These are phyloP conservation scores for Hyparrhenia diplandra DNA, from an alignment of 176 grass and related monocot species.

Conservation along the genomic window DNA sequence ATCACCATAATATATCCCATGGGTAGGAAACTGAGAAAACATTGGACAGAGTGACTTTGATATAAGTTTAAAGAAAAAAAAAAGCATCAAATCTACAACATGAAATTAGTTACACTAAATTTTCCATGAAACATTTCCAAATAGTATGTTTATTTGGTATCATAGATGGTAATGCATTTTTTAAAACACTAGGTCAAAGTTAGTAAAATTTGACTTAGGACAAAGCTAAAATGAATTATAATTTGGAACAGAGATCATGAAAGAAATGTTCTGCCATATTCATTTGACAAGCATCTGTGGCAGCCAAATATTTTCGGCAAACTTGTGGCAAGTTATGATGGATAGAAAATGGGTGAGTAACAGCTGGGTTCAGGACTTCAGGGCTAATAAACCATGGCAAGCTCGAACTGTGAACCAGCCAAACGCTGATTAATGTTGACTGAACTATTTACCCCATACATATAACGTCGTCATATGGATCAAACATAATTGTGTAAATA, in stretches of 20 bases:
- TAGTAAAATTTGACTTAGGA: neutral
- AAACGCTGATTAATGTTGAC: neutral
- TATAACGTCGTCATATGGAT: neutral
- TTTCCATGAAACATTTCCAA: neutral
- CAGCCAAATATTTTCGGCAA: neutral
- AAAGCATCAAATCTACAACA: neutral
- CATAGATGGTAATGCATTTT: neutral
- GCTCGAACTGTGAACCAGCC: neutral
- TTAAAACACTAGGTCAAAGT: neutral
- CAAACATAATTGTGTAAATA: neutral
- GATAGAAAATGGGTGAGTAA: neutral
- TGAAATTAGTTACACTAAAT: neutral
- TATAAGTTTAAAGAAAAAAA: neutral
- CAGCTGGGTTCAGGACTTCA: neutral
- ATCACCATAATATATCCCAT: neutral
- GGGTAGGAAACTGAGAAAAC: neutral
- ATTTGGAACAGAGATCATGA: neutral
- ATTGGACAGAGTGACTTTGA: neutral
- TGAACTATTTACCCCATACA: neutral
- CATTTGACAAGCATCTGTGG: neutral
- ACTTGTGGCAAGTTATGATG: neutral
- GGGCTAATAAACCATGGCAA: neutral
- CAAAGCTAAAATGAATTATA: neutral
- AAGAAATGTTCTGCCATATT: no score
- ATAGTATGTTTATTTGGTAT: neutral